Evolutionary conservation across 1,139 yeast species (phyloP).

Genomic region (Candida tetrigidarum): DNA sequence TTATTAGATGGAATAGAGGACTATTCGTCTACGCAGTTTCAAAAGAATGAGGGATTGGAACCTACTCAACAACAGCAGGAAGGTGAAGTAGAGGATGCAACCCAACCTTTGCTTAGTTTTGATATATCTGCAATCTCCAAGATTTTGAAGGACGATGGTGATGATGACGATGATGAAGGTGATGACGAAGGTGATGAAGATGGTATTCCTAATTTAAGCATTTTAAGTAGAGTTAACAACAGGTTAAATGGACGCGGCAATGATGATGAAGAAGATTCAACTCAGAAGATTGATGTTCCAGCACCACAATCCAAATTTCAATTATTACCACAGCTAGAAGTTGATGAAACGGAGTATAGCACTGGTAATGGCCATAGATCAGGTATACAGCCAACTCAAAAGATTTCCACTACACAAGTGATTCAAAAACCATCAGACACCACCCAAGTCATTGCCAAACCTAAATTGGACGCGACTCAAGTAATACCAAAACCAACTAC

Average conservation of each 20-base stretch:
- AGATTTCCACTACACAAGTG: conserved; percentile 4
- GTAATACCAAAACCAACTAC: conserved; percentile 3
- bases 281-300: conserved; percentile 4
- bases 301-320: conserved; percentile 14
- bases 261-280: conserved; percentile 9
- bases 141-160: conserved; percentile 12
- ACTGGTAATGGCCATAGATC: conserved; percentile 8
- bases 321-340: conserved; percentile 32
- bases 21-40: conserved; percentile 15
- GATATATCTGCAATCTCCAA: conserved; percentile 20
- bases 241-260: conserved; percentile 19
- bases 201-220: conserved; percentile 13
- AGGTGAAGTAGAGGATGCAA: conserved; percentile 8
- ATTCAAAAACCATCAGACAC: background rate
- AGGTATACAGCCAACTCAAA: conserved; percentile 10
- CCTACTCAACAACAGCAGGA: conserved; percentile 15
- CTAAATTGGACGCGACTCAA: conserved; percentile 5
- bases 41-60: conserved; percentile 4
- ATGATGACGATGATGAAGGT: background rate
- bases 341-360: conserved; percentile 29
- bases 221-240: conserved; percentile 23
- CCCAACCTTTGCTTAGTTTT: conserved; percentile 15
- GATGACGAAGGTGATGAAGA: background rate
- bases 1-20: conserved; percentile 23
- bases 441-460: background rate